A percentile compares a stretch with the other conserved stretches of the same genome.
Conservation (phyloP, 2,329 filamentous ascomycete genomes). For the Nemania sp. region DNA sequence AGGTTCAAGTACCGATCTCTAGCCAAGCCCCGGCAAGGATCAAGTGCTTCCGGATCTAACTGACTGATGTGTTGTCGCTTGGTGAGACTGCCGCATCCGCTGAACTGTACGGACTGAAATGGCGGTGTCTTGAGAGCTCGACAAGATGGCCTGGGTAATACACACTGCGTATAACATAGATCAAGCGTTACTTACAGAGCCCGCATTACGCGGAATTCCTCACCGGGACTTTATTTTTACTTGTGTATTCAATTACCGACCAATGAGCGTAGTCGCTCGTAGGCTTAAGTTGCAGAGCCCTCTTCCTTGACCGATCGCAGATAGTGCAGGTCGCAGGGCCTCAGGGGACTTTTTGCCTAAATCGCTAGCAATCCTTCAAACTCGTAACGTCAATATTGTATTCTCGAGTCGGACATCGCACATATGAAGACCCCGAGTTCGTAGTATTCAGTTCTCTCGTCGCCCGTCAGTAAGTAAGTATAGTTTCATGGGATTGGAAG, state of each 20-base stretch:
- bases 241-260: background rate
- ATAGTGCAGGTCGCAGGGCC: slow-evolving; percentile 27
- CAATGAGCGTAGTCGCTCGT: background rate
- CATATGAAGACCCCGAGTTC: background rate
- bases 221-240: background rate
- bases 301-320: slow-evolving; percentile 23
- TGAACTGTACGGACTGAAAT: slow-evolving; percentile 13
- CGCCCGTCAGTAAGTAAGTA: background rate
- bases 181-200: slow-evolving; percentile 3
- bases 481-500: background rate
- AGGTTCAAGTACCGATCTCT: slow-evolving; percentile 18
- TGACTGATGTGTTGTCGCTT: slow-evolving; percentile 7
- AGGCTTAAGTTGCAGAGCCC: slow-evolving; percentile 18
- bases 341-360: slow-evolving; percentile 36
- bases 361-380: slow-evolving; percentile 30
- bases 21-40: slow-evolving; percentile 19
- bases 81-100: slow-evolving; percentile 4
- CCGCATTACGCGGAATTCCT: background rate
- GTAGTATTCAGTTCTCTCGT: background rate
- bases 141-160: background rate
- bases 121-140: slow-evolving; percentile 1
- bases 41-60: slow-evolving; percentile 21
- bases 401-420: background rate
- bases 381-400: slow-evolving; percentile 16
- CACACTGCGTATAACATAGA: no score